Evolutionary conservation across 208 protist species (phyloP), one percentile per base, ranked within the genome.

Genomic region (Crithidia brevicula): DNA sequence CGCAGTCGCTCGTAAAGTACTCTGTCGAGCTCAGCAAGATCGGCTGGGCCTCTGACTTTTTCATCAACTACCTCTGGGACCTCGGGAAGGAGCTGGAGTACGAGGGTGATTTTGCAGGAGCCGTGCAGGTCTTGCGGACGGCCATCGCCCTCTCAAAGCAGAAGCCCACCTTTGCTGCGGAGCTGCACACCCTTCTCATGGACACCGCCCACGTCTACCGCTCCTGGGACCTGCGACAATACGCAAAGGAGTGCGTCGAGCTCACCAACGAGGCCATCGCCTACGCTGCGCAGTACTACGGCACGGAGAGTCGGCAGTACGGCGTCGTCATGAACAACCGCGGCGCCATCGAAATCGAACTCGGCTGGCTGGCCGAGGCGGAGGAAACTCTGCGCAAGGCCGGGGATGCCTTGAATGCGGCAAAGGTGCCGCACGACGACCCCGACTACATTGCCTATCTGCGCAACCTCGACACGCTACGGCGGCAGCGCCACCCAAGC

Each of bases 41-140:
- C 52, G 85, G 85, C 38, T 91, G 85, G 85, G 83, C 86, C 16
- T 89, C 83, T 0, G 88, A 91, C 57, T 86, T 87, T 72, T 90
- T 90, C 57, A 82, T 90, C 72, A 52, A 81, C 43, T 89, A 81
- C 57, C 65, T 91, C 4, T 92, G 83, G 83, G 85, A 83, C 28
- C 63, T 92, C 15, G 81, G 81, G 30, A 64, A 77, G 28, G 79
- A 90, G 61, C 75, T 92, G 40, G 81, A 87, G 58, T 74, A 82
- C 30, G 85, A 94, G 62, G 77, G 82, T 13, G 58, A 78, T 43
- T 92, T 87, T 47, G 79, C 82, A 22, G 72, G 74, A 25, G 81
- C 85, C 3, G 72, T 87, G 22, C 62, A 73, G 20, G 79, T 89
- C 23, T 60, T 92, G 27, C 72, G 82, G n/a, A 83, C 75, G 13